Evolutionary conservation across 2,329 filamentous ascomycete species (phyloP).

Genomic region (Cercospora sp.): DNA sequence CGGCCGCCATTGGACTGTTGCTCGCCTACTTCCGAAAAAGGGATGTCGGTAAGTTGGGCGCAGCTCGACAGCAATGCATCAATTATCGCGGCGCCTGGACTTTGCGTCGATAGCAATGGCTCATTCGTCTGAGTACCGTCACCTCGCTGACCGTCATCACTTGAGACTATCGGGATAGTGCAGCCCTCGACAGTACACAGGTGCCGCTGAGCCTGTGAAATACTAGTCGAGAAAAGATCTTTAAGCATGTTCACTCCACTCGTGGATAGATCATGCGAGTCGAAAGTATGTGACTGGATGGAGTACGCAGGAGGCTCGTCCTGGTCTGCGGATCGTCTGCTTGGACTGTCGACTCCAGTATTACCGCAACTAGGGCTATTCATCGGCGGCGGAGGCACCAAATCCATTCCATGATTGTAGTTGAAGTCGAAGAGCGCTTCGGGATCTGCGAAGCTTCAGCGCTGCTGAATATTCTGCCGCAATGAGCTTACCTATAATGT

Average conservation of each 20-base stretch:
- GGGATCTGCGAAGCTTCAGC: neutral
- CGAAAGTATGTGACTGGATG: neutral
- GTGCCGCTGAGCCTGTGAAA: neutral
- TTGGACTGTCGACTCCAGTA: neutral
- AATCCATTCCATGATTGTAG: neutral
- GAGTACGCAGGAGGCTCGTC: neutral
- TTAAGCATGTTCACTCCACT: neutral
- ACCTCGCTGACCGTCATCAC: neutral
- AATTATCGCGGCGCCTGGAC: neutral
- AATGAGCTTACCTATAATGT: neutral
- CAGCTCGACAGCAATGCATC: neutral
- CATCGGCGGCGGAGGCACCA: neutral
- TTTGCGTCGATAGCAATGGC: neutral
- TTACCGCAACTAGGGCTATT: neutral
- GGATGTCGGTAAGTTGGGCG: neutral
- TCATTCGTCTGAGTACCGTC: neutral
- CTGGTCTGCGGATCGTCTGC: neutral
- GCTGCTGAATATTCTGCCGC: neutral
- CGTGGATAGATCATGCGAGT: neutral
- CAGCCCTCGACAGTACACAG: neutral
- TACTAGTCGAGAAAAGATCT: neutral
- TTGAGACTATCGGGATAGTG: neutral
- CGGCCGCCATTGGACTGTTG: neutral
- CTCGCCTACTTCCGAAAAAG: neutral
- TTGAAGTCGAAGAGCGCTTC: neutral